phyloP scores from a whole-genome alignment of 2,329 filamentous ascomycete genomes.

The Aurifilum marmelostoma region DNA sequence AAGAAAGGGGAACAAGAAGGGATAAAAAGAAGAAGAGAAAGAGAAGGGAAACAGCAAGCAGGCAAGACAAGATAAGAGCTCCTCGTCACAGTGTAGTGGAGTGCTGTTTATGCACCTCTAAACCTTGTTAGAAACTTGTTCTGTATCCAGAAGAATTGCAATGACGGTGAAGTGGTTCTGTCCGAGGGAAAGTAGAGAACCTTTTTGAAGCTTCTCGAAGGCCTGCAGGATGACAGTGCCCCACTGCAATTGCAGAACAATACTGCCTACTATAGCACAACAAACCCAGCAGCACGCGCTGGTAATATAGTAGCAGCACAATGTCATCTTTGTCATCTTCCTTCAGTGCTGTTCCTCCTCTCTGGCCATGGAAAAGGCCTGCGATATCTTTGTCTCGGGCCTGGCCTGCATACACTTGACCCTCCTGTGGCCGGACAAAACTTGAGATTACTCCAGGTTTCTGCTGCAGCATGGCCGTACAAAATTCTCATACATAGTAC shows the following conservation, averaged over 20 bases:
- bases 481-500: not conserved
- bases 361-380: not conserved
- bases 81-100: not conserved
- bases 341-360: not conserved
- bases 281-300: not conserved
- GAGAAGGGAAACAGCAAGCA: not conserved
- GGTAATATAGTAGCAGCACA: conserved; percentile 10
- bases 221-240: not conserved
- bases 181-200: not conserved
- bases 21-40: not conserved
- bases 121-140: not conserved
- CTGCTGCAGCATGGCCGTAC: too few relatives aligned
- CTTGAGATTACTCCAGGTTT: not conserved
- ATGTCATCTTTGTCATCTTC: conserved; percentile 3
- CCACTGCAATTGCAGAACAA: not conserved
- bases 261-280: not conserved
- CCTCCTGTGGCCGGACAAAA: not conserved
- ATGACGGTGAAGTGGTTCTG: not conserved
- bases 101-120: not conserved
- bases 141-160: not conserved
- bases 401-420: not conserved
- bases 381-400: not conserved
- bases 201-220: conserved; percentile 14
- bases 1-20: not conserved
- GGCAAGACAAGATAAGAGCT: not conserved